Conservation (phyloP, 306 rosid genomes). For the Pterocarpus macrocarpus region DNA sequence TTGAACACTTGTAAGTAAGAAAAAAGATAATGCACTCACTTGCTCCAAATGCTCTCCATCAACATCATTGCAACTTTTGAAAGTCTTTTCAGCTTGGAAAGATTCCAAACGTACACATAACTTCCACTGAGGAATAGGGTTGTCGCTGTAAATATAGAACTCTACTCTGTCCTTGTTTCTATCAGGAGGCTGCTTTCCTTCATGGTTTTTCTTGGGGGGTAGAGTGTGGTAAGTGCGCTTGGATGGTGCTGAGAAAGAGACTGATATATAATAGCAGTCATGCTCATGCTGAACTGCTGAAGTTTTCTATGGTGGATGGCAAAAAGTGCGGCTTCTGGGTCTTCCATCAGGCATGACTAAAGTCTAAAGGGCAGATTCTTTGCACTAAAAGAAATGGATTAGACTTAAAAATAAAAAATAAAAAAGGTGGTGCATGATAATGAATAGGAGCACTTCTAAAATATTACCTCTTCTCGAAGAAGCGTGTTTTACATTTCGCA, state of each 20-base stretch:
- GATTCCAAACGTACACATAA: conserved; percentile 45
- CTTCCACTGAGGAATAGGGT: conserved; percentile 42
- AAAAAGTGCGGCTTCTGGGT: conserved; percentile 12
- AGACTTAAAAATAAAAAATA: neutral
- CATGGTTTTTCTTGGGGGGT: conserved; percentile 22
- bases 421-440: neutral
- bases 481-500: neutral
- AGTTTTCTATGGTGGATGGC: neutral
- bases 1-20: conserved; percentile 20
- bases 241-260: conserved; percentile 44
- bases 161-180: conserved; percentile 20
- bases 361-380: conserved; percentile 36
- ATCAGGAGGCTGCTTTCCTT: conserved; percentile 13
- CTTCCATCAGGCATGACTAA: conserved; percentile 33
- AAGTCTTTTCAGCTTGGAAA: conserved; percentile 41
- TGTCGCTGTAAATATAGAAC: conserved; percentile 21
- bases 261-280: neutral
- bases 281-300: neutral
- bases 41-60: conserved; percentile 35
- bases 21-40: conserved; percentile 25
- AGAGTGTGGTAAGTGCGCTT: conserved; percentile 40
- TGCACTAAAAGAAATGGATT: conserved; percentile 39
- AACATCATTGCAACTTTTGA: conserved; percentile 56
- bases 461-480: neutral
- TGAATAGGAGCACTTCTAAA: neutral